Percentiles rank a stretch among this genome's conserved stretches.
Conservation (phyloP, 2,329 filamentous ascomycete species). For the Dothiorella sarmentorum region DNA sequence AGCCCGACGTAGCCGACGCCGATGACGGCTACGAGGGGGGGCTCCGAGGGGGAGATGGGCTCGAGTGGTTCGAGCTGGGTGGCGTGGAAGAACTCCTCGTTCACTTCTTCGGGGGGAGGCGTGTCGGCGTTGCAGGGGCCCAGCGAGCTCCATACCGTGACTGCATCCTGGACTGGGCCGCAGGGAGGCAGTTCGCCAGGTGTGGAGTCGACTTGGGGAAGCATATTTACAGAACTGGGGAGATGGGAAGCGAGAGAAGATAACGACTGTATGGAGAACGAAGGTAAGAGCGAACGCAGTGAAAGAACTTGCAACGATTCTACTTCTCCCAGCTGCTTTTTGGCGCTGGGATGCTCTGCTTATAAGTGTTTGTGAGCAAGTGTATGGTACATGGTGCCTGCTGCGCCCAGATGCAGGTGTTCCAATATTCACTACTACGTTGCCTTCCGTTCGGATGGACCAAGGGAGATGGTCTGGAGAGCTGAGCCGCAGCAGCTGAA, state of each 20-base stretch:
- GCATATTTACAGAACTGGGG: neutral
- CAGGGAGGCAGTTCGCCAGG: neutral
- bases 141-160: neutral
- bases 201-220: neutral
- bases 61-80: neutral
- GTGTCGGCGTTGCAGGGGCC: neutral
- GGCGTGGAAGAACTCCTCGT: slow-evolving; percentile 8
- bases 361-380: neutral
- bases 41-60: neutral
- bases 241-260: neutral
- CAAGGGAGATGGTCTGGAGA: neutral
- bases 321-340: neutral
- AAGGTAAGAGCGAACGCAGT: neutral
- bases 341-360: neutral
- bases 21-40: slow-evolving; percentile 43
- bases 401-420: slow-evolving; percentile 2
- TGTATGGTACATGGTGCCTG: neutral
- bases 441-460: neutral
- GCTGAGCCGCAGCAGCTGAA: neutral
- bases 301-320: neutral
- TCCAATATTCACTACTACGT: neutral
- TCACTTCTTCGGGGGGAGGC: slow-evolving; percentile 1
- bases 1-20: slow-evolving; percentile 54
- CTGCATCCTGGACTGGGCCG: neutral
- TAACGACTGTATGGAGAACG: neutral